Evolutionary conservation across 768 basidiomycete genomes (phyloP), one percentile per base, ranked within the genome.

Genomic region (Punctularia strigosozonata): DNA sequence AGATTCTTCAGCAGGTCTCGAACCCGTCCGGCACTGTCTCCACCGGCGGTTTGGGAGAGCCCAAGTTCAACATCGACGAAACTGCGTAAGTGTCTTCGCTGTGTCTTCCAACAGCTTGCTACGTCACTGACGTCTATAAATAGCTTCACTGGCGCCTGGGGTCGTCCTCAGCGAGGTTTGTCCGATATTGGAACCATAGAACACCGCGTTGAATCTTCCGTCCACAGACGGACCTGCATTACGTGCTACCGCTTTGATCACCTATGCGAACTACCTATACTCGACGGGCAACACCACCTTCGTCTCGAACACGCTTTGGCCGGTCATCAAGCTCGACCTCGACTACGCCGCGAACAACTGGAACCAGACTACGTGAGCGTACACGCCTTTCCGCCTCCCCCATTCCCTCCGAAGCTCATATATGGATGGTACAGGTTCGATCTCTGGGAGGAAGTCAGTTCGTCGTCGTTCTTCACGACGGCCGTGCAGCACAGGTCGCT

Each of bases 381-480:
- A n/a, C n/a, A n/a, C n/a, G n/a, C n/a, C n/a, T n/a, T n/a, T n/a
- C n/a, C n/a, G n/a, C n/a, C n/a, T n/a, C n/a, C n/a, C n/a, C n/a
- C n/a, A n/a, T n/a, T n/a, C n/a, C n/a, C n/a, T n/a, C n/a, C n/a
- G n/a, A n/a, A n/a, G n/a, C n/a, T n/a, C n/a, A n/a, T n/a, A n/a
- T n/a, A n/a, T n/a, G n/a, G n/a, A n/a, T n/a, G n/a, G n/a, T n/a
- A n/a, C n/a, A n/a, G n/a, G 63, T 82, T 77, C 50, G 81, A 86
- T 53, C 62, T 84, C 1, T 85, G 82, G 80, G 80, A 84, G 52
- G 80, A 85, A 54, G 56, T 84, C 22, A 51, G 61, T 3, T 79
- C 79, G 0, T 73, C 75, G 15, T 85, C 81, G 3, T 90, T 85
- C 66, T 89, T 84, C 55, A 89, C 87, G 4, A 73, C 80, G 0